These are phyloP conservation scores for Cytospora leucostoma DNA, from an alignment of 2,329 filamentous ascomycete species.

Conservation along the genomic window DNA sequence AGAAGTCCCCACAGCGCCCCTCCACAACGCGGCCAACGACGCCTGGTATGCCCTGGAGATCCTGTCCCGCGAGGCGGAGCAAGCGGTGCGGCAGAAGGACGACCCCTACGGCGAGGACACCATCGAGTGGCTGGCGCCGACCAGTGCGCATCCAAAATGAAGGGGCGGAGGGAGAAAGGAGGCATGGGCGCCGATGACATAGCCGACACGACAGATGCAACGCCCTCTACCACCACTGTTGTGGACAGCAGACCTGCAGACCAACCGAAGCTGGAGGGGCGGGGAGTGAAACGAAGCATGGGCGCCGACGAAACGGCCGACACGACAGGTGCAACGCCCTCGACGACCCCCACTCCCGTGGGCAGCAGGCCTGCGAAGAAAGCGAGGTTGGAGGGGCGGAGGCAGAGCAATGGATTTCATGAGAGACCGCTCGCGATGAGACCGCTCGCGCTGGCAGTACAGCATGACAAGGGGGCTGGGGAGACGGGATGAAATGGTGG, in stretches of 20 bases:
- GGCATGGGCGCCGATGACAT: neutral
- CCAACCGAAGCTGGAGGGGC: too few species aligned
- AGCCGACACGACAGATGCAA: too few species aligned
- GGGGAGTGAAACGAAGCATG: too few species aligned
- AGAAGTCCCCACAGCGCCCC: too few species aligned
- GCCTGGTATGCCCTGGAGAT: neutral
- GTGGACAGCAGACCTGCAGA: too few species aligned
- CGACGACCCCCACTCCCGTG: neutral
- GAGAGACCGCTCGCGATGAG: neutral
- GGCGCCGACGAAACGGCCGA: neutral
- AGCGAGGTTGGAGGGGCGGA: neutral
- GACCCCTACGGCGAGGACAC: neutral
- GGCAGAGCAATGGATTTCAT: neutral
- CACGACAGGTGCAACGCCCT: neutral
- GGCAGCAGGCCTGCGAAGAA: neutral
- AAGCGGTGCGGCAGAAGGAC: neutral
- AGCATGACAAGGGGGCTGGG: too few species aligned
- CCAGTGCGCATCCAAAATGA: too few species aligned
- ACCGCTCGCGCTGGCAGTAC: too few species aligned
- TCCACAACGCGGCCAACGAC: constrained; percentile 4
- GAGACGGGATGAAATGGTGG: too few species aligned
- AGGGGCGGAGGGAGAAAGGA: too few species aligned
- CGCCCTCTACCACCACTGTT: too few species aligned
- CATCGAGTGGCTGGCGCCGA: neutral
- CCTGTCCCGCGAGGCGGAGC: constrained; percentile 5